Evolutionary conservation across 2,329 filamentous ascomycete species (phyloP).

Genomic region (Venturia oleaginea): DNA sequence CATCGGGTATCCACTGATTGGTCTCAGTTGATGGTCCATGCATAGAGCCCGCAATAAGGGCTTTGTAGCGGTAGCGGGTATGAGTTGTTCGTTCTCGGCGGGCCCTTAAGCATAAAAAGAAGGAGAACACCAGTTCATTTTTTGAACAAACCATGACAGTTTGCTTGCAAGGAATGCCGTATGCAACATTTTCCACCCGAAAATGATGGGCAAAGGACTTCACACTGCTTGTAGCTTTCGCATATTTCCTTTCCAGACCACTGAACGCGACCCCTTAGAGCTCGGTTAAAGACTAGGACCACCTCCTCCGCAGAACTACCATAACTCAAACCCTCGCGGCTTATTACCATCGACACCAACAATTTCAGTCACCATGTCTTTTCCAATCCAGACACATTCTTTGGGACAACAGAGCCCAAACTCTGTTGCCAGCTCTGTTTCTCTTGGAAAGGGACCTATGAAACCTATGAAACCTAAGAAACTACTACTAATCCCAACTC

Average conservation of each 20-base stretch:
- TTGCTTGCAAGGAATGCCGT: constrained; percentile 1
- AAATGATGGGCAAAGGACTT: not conserved
- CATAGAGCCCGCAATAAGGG: not conserved
- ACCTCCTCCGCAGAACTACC: not conserved
- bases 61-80: not conserved
- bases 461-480: not conserved
- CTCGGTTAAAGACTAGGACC: not conserved
- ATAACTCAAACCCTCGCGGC: not conserved
- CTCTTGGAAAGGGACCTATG: not conserved
- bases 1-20: not conserved
- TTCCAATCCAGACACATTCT: not conserved
- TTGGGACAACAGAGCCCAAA: not conserved
- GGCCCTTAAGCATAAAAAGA: not conserved
- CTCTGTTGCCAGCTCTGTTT: not conserved
- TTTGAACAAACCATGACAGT: not conserved
- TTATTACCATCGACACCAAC: not conserved
- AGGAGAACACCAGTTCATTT: not conserved
- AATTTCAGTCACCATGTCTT: not conserved
- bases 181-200: not conserved
- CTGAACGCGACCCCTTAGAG: not conserved
- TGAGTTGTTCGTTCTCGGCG: not conserved
- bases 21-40: not conserved
- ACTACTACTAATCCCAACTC: not conserved
- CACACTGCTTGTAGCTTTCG: not conserved
- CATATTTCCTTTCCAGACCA: not conserved